Percentiles rank a stretch among this genome's conserved stretches.
phyloP scores from a whole-genome alignment of 768 basidiomycete species.

The Lactarius sanguifluus region DNA sequence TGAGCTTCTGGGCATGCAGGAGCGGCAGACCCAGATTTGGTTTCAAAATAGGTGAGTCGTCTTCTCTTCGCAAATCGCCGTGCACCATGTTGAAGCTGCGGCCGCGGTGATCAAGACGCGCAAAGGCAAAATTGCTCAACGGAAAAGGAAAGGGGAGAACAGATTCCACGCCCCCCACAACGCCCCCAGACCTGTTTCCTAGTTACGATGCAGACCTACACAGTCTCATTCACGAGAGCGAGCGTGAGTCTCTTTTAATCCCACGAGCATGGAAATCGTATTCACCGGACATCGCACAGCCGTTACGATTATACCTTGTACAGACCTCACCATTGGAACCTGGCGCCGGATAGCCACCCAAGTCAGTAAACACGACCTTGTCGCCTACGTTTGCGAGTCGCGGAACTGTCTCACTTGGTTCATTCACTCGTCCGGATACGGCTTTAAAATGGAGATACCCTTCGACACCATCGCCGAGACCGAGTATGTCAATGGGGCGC shows the following conservation, averaged over 20 bases:
- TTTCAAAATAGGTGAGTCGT: conserved; percentile 73
- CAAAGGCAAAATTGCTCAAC: conserved; percentile 75
- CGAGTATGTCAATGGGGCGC: conserved; percentile 53
- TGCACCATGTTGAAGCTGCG: conserved; percentile 2
- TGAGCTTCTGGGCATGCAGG: conserved; percentile 73
- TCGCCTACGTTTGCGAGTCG: conserved; percentile 71
- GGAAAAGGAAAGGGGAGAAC: conserved; percentile 49
- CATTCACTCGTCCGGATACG: conserved; percentile 65
- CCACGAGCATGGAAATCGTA: neutral
- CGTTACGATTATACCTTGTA: conserved; percentile 74
- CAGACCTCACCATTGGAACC: conserved; percentile 68
- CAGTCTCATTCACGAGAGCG: conserved; percentile 69
- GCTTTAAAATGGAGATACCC: conserved; percentile 85
- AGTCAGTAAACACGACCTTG: conserved; percentile 58
- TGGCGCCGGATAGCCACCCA: conserved; percentile 73
- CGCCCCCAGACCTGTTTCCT: conserved; percentile 51
- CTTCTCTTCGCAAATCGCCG: conserved; percentile 21
- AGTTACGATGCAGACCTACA: conserved; percentile 61
- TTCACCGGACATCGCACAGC: conserved; percentile 41
- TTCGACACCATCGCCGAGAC: conserved; percentile 61
- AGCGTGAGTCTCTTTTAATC: conserved; percentile 51
- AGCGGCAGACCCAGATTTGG: conserved; percentile 89
- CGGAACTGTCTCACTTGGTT: conserved; percentile 76
- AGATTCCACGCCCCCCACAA: conserved; percentile 44
- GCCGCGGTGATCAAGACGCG: conserved; percentile 50